Evolutionary conservation across 1,284 basidiomycete species (phyloP), one percentile per base, ranked within the genome.

Genomic region (Heterobasidion occidentale): DNA sequence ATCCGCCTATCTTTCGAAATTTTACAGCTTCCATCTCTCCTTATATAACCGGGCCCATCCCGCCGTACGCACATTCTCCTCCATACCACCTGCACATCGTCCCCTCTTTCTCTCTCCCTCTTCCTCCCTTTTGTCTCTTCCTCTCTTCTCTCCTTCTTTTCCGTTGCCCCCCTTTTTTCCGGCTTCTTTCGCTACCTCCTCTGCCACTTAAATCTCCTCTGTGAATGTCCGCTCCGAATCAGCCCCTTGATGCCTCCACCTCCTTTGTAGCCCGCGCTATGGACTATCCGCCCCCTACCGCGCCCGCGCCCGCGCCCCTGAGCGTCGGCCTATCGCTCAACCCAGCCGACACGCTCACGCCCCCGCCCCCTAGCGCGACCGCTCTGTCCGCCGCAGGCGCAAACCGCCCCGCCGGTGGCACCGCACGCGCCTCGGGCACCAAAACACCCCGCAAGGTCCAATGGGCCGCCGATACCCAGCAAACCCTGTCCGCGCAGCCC

Each of bases 361-460:
- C 27, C 3, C 27, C 27, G 27, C 27, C 27, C 27, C 27, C 27
- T 27, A 27, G 27, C 38, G n/a, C 38, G 38, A 42, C 38, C 38
- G n/a, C 11, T 12, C 38, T n/a, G 2, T 42, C 38, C 38, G n/a
- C 38, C 38, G 38, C 38, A 42, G 38, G n/a, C 38, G 38, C 38
- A 11, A 42, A 42, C 38, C 38, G 38, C 12, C 38, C 38, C 38
- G 38, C 38, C 2, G 38, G 38, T 7, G 38, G 38, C 38, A 42
- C 38, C 38, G 38, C 38, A 0, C 38, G 38, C 38, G 12, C n/a
- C 38, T 42, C 38, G 12, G 50, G 74, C 36, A 64, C 60, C 46
- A 75, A 76, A 61, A 77, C 76, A 5, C 76, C 76, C 5, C 71
- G 76, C 27, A 77, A 75, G 61, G 76, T 79, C 3, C 77, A 78